phyloP scores from a whole-genome alignment of 2,329 filamentous ascomycete genomes.

The Scytalidium sp. region DNA sequence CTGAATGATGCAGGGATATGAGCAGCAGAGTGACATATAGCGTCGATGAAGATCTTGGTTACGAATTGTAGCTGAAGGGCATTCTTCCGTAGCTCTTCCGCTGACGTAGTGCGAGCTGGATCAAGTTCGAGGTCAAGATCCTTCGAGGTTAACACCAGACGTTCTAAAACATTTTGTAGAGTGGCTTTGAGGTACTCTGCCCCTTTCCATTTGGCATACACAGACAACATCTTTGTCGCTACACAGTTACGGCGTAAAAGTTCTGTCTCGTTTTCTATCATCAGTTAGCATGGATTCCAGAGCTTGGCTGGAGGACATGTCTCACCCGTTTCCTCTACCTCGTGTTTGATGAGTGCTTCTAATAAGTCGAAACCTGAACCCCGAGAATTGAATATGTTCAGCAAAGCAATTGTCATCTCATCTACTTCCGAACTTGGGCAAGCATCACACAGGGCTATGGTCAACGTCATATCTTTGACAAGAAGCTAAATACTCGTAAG shows the following conservation, averaged over 20 bases:
- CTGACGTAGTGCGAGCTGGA: slow-evolving; percentile 55
- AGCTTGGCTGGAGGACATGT: slow-evolving; percentile 1
- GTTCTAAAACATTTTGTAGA: slow-evolving; percentile 63
- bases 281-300: slow-evolving; percentile 2
- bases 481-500: slow-evolving; percentile 42
- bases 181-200: slow-evolving; percentile 60
- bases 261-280: slow-evolving; percentile 62
- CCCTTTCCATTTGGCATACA: slow-evolving; percentile 72
- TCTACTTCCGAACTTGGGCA: slow-evolving; percentile 68
- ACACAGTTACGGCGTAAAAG: slow-evolving; percentile 66
- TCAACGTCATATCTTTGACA: slow-evolving; percentile 59
- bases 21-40: slow-evolving; percentile 61
- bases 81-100: slow-evolving; percentile 64
- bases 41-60: slow-evolving; percentile 68
- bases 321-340: slow-evolving; percentile 63
- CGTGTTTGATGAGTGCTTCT: slow-evolving; percentile 65
- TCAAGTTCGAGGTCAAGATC: slow-evolving; percentile 68
- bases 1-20: slow-evolving; percentile 63
- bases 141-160: slow-evolving; percentile 63
- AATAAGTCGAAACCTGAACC: slow-evolving; percentile 61
- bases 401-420: slow-evolving; percentile 63
- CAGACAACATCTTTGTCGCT: slow-evolving; percentile 69
- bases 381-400: slow-evolving; percentile 68
- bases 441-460: slow-evolving; percentile 60
- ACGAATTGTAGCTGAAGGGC: slow-evolving; percentile 63